Conservation (phyloP, 768 basidiomycete genomes). For the Neoboletus magnificus region DNA sequence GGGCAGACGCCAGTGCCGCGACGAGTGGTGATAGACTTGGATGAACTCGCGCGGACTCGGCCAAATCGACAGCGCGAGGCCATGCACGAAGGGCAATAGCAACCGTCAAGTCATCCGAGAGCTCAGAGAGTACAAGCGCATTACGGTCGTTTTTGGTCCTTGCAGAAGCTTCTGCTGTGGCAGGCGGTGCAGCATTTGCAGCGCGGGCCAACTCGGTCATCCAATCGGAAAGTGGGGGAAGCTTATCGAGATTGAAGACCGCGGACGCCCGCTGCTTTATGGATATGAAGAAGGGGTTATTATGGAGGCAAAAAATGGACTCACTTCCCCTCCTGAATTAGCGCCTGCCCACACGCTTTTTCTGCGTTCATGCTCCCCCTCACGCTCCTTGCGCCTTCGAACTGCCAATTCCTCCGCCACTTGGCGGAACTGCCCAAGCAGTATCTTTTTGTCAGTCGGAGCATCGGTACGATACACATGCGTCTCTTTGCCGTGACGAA, state of each 20-base stretch:
- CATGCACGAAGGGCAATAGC: conserved; percentile 87
- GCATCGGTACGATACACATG: conserved; percentile 89
- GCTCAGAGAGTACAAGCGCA: conserved; percentile 84
- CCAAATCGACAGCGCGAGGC: conserved; percentile 78
- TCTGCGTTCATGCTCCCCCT: conserved; percentile 87
- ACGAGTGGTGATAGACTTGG: conserved; percentile 60
- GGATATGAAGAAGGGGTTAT: background rate
- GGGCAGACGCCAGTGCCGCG: conserved; percentile 62
- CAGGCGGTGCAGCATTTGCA: conserved; percentile 37
- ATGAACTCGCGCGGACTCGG: conserved; percentile 81
- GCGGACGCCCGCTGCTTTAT: conserved; percentile 32
- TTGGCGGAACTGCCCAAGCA: conserved; percentile 83
- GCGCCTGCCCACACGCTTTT: conserved; percentile 64
- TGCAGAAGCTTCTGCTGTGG: conserved; percentile 40
- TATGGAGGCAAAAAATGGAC: conserved; percentile 7
- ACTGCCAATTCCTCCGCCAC: conserved; percentile 89
- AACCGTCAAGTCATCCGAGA: conserved; percentile 88
- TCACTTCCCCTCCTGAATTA: conserved; percentile 44
- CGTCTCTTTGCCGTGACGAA: conserved; percentile 89
- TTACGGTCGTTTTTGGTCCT: conserved; percentile 81
- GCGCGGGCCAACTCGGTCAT: conserved; percentile 64
- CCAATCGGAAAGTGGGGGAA: conserved; percentile 72
- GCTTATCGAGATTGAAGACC: conserved; percentile 33
- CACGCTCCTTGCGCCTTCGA: conserved; percentile 88
- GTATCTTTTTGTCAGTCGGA: conserved; percentile 77